These are phyloP conservation scores for Yamadazyma epiphylla DNA, from an alignment of 1,139 yeast species.

Conservation along the genomic window DNA sequence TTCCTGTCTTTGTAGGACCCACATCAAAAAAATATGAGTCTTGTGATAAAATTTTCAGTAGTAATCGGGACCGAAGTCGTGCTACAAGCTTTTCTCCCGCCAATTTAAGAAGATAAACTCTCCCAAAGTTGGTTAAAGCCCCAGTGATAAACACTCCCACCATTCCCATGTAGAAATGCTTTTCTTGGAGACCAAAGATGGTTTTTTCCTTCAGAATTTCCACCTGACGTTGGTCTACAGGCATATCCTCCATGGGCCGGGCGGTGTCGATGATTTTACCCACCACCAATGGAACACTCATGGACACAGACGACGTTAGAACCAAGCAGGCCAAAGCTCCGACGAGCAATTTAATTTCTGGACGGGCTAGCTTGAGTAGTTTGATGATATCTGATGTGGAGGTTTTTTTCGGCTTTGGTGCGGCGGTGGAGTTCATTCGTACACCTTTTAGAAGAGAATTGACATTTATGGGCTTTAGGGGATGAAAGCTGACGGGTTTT, in stretches of 20 bases:
- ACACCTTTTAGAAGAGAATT: too few species aligned
- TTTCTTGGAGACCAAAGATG: slow-evolving; percentile 30
- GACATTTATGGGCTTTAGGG: too few species aligned
- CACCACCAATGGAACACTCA: slow-evolving; percentile 77
- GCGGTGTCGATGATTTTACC: slow-evolving; percentile 59
- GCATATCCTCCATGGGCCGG: slow-evolving; percentile 16
- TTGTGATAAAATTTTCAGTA: slow-evolving; percentile 73
- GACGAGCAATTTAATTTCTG: slow-evolving; percentile 29
- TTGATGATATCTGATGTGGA: slow-evolving; percentile 20
- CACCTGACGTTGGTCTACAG: slow-evolving; percentile 6
- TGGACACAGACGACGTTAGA: slow-evolving; percentile 44
- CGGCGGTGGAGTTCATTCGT: not conserved
- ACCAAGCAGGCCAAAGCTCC: slow-evolving; percentile 62
- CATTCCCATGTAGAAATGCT: slow-evolving; percentile 32
- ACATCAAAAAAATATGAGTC: slow-evolving; percentile 92
- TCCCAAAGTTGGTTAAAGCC: slow-evolving; percentile 73
- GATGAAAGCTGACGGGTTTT: too few species aligned
- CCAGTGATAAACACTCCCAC: slow-evolving; percentile 60
- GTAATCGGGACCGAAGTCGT: slow-evolving; percentile 70
- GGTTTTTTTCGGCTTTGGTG: slow-evolving; percentile 3
- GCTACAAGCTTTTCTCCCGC: slow-evolving; percentile 88
- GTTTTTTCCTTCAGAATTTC: slow-evolving; percentile 41
- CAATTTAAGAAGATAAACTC: slow-evolving; percentile 68
- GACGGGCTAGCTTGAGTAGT: slow-evolving; percentile 33
- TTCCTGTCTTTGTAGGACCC: slow-evolving; percentile 46